Conservation (phyloP, 805 yeast species). For the Hanseniaspora guilliermondii region DNA sequence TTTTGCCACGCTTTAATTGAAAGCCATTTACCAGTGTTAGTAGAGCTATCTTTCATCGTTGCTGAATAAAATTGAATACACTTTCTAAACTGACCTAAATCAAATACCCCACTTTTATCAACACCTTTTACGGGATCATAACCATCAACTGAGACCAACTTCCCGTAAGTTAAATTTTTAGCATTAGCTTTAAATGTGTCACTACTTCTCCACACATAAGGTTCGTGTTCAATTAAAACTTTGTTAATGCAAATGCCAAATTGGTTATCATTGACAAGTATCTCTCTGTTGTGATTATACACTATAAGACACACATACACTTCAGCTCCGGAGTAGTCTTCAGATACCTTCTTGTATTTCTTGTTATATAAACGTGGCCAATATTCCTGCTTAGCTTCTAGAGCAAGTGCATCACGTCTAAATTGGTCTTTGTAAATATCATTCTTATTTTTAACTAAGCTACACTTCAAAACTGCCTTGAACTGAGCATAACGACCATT, state of each 20-base stretch:
- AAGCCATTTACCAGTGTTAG: not conserved
- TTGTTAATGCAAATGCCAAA: not conserved
- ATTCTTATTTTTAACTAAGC: conserved; percentile 38
- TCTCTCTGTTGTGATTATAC: not conserved
- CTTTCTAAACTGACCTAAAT: not conserved
- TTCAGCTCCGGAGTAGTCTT: not conserved
- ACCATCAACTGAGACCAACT: not conserved
- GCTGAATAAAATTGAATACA: not conserved
- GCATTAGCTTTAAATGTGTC: not conserved
- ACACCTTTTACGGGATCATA: not conserved
- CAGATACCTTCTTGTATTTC: not conserved
- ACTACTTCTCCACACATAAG: conserved; percentile 1
- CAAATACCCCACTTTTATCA: not conserved
- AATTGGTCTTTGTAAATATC: conserved; percentile 38
- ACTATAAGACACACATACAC: not conserved
- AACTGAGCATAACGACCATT: conserved; percentile 33
- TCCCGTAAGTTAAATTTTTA: not conserved
- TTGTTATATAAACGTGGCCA: not conserved
- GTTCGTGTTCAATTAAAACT: not conserved
- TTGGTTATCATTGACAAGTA: not conserved
- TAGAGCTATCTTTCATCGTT: not conserved
- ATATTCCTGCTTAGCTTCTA: not conserved
- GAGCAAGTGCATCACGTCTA: conserved; percentile 31
- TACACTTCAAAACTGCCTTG: conserved; percentile 47
- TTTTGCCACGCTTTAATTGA: not conserved